Conservation (phyloP, 345 rosid species). For the Eutrema japonicum region DNA sequence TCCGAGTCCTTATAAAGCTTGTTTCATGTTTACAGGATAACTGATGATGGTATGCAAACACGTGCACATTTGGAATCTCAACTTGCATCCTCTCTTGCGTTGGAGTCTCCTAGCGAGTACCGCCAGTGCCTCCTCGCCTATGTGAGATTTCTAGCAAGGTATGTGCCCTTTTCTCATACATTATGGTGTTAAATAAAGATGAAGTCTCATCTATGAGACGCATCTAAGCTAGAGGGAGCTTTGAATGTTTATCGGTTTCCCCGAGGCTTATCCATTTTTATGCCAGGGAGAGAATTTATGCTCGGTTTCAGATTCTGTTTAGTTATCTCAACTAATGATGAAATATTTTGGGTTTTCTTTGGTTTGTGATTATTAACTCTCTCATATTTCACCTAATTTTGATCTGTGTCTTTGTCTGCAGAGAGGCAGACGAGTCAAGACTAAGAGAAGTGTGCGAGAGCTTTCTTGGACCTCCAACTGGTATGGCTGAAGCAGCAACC, state of each 20-base stretch:
- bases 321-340: background rate
- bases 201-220: constrained; percentile 10
- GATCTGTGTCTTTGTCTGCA: constrained; percentile 42
- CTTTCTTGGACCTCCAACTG: constrained; percentile 97
- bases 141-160: constrained; percentile 91
- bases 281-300: background rate
- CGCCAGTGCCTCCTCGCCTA: constrained; percentile 95
- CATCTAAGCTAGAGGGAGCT: constrained; percentile 2
- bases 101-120: constrained; percentile 87
- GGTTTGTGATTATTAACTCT: background rate
- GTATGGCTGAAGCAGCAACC: constrained; percentile 66
- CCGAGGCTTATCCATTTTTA: background rate
- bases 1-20: background rate
- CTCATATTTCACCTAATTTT: background rate
- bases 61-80: constrained; percentile 98
- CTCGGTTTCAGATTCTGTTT: constrained; percentile 6
- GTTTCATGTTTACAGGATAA: constrained; percentile 61
- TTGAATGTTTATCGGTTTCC: constrained; percentile 1
- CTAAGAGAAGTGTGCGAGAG: constrained; percentile 92
- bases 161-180: constrained; percentile 25
- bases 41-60: constrained; percentile 96
- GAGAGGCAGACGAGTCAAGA: constrained; percentile 97
- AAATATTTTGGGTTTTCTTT: background rate
- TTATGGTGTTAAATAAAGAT: background rate
- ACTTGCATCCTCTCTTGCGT: constrained; percentile 81